These are phyloP conservation scores for Xylaria cubensis DNA, from an alignment of 495 filamentous ascomycete species.

Conservation along the genomic window DNA sequence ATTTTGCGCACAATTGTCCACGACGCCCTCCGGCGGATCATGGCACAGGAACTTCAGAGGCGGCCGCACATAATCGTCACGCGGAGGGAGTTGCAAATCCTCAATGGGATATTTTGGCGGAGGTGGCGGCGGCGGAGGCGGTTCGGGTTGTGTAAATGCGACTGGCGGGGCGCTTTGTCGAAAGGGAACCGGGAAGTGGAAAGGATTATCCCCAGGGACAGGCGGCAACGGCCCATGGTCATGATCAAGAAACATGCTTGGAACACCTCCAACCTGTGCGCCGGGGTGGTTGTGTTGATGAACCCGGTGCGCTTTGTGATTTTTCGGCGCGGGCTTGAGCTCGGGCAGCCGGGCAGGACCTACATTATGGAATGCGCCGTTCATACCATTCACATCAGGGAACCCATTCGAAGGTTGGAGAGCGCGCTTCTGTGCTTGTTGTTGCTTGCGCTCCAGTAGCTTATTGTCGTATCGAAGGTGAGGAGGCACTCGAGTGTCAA, in stretches of 20 bases:
- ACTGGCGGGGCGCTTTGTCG: conserved; percentile 45
- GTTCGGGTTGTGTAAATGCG: conserved; percentile 37
- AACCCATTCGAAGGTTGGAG: conserved; percentile 47
- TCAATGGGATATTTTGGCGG: conserved; percentile 94
- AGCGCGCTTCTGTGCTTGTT: conserved; percentile 70
- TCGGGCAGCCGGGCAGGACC: conserved; percentile 67
- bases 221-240: conserved; percentile 49
- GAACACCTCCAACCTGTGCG: conserved; percentile 48
- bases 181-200: conserved; percentile 50
- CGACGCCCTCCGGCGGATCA: conserved; percentile 55
- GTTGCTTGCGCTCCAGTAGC: conserved; percentile 75
- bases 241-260: conserved; percentile 44
- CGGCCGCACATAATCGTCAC: conserved; percentile 67
- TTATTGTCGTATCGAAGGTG: conserved; percentile 82
- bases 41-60: conserved; percentile 76
- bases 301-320: conserved; percentile 67
- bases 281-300: conserved; percentile 40
- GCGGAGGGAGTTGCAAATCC: conserved; percentile 78
- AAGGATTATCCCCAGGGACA: conserved; percentile 48
- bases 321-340: conserved; percentile 81
- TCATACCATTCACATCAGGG: conserved; percentile 50
- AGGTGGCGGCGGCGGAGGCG: conserved; percentile 72
- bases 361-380: conserved; percentile 47
- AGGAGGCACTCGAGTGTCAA: conserved; percentile 81
- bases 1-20: conserved; percentile 39